Evolutionary conservation across 1,284 basidiomycete species (phyloP).

Genomic region (Leccinum fallax): DNA sequence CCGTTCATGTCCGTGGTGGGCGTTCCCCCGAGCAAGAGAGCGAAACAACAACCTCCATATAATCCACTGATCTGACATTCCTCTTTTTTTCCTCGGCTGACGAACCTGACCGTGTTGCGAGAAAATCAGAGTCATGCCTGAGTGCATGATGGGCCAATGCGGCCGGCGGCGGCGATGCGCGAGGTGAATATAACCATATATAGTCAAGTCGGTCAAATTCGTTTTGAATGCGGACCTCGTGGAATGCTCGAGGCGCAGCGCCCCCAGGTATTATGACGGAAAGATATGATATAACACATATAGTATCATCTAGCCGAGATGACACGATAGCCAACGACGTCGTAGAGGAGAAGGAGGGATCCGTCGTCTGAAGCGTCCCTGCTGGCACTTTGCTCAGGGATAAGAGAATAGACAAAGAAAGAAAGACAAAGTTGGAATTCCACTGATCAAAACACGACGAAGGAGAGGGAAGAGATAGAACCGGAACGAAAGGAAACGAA

Average conservation of each 20-base stretch:
- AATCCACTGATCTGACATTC: not conserved
- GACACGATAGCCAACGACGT: not conserved
- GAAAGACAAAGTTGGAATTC: not conserved
- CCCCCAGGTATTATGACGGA: not conserved
- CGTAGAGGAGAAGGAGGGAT: not conserved
- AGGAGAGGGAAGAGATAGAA: not conserved
- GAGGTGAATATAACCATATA: conserved; percentile 26
- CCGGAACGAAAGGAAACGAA: not conserved
- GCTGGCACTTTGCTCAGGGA: not conserved
- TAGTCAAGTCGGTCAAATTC: conserved; percentile 4
- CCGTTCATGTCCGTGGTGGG: not conserved
- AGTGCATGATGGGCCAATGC: not conserved
- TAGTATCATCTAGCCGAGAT: conserved; percentile 32
- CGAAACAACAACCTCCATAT: not conserved
- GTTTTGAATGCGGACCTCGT: conserved; percentile 23
- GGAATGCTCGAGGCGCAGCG: conserved; percentile 25
- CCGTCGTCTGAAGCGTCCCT: conserved; percentile 1
- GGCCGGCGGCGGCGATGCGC: not conserved
- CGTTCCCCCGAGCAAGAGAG: not conserved
- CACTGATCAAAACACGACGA: not conserved
- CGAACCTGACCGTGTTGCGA: not conserved
- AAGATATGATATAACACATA: not conserved
- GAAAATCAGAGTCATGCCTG: not conserved
- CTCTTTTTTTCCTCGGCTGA: not conserved
- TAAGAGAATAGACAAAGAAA: not conserved